Evolutionary conservation across 2,329 filamentous ascomycete species (phyloP).

Genomic region (Aspergillus bombycis): DNA sequence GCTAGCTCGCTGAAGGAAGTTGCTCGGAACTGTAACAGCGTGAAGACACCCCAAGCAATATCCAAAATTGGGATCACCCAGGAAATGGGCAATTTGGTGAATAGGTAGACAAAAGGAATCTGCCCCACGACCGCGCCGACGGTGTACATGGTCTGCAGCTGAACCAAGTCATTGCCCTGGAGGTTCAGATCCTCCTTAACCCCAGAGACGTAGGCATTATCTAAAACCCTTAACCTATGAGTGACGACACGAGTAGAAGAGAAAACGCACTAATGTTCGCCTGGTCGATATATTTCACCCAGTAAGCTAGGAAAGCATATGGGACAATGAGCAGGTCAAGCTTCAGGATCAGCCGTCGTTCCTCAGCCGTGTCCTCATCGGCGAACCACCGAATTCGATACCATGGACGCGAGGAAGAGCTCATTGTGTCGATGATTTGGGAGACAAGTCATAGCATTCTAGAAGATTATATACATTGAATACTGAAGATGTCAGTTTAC

Average conservation of each 20-base stretch:
- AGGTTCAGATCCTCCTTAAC: slow-evolving; percentile 57
- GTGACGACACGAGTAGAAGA: too few relatives aligned
- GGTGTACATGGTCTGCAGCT: slow-evolving; percentile 58
- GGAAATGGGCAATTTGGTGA: slow-evolving; percentile 51
- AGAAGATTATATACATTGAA: too few relatives aligned
- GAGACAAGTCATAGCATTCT: too few relatives aligned
- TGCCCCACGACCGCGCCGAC: slow-evolving; percentile 56
- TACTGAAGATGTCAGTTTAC: too few relatives aligned
- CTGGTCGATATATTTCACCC: slow-evolving; percentile 61
- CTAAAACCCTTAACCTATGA: slow-evolving; percentile 28
- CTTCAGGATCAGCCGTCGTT: slow-evolving; percentile 58
- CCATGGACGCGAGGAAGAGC: too few relatives aligned
- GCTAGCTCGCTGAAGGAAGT: slow-evolving; percentile 54
- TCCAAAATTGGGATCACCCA: slow-evolving; percentile 57
- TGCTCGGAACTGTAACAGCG: slow-evolving; percentile 58
- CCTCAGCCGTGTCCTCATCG: slow-evolving; percentile 53
- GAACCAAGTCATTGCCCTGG: slow-evolving; percentile 58
- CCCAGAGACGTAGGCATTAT: slow-evolving; percentile 60
- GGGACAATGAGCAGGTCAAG: slow-evolving; percentile 60
- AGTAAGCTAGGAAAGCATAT: slow-evolving; percentile 60
- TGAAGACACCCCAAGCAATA: slow-evolving; percentile 60
- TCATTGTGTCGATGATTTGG: too few relatives aligned
- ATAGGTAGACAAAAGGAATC: slow-evolving; percentile 57
- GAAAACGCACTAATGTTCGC: slow-evolving; percentile 53
- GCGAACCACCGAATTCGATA: slow-evolving; percentile 50